Conservation (phyloP, 768 basidiomycete species). For the Paxillus rubicundulus region DNA sequence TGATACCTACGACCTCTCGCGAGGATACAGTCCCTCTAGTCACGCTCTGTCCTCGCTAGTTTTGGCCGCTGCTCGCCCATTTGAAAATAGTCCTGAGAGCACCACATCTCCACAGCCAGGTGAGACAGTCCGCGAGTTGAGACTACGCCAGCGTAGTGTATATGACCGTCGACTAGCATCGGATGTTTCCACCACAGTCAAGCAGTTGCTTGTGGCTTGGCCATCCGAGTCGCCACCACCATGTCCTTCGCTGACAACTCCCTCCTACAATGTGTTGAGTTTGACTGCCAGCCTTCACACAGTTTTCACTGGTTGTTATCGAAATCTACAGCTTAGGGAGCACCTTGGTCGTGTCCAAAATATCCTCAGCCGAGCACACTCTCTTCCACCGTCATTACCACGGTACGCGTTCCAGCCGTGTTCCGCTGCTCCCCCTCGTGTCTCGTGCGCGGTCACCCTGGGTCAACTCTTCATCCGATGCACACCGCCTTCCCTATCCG, state of each 20-base stretch:
- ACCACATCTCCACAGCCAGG: neutral
- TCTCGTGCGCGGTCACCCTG: neutral
- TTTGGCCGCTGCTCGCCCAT: neutral
- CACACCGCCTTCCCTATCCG: neutral
- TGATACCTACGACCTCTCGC: constrained; percentile 8
- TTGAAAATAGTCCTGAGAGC: constrained; percentile 16
- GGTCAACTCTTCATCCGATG: constrained; percentile 7
- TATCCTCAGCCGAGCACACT: neutral
- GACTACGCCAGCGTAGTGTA: constrained; percentile 4
- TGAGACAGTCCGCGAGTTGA: constrained; percentile 1
- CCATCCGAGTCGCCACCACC: constrained; percentile 19
- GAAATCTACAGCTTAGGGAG: constrained; percentile 12
- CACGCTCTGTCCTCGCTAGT: neutral
- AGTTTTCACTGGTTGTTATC: constrained; percentile 17
- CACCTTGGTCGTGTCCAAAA: constrained; percentile 13
- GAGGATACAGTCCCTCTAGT: constrained; percentile 6
- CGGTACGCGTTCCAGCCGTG: constrained; percentile 9
- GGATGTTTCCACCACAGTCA: constrained; percentile 4
- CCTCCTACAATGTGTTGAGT: constrained; percentile 1
- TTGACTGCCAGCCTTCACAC: neutral
- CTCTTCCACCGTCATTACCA: neutral
- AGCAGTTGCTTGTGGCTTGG: constrained; percentile 12
- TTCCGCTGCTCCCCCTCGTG: neutral
- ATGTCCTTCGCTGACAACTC: neutral
- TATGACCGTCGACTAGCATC: constrained; percentile 6